Percentiles rank a stretch among this genome's conserved stretches.
Evolutionary conservation across 2,329 filamentous ascomycete genomes (phyloP).

Genomic region (Capronia epimyces): DNA sequence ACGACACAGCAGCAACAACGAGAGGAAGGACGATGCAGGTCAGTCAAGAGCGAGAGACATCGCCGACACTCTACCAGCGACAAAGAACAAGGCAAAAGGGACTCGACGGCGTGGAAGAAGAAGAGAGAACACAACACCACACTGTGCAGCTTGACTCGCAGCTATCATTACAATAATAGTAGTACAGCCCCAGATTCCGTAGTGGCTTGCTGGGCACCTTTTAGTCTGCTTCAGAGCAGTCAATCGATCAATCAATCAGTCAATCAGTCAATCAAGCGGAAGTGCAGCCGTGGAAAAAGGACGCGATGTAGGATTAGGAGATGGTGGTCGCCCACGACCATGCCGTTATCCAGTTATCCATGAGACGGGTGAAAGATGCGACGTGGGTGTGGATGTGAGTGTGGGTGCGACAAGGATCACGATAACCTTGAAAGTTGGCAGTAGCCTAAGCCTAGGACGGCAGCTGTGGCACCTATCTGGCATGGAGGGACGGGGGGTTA

Average conservation of each 20-base stretch:
- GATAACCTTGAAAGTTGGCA: not conserved
- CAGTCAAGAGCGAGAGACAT: slow-evolving; percentile 11
- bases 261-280: slow-evolving; percentile 1
- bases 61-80: not conserved
- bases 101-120: not conserved
- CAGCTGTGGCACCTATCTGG: too few species aligned
- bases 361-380: not conserved
- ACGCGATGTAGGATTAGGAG: slow-evolving; percentile 9
- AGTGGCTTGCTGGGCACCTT: not conserved
- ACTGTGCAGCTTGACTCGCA: not conserved
- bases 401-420: not conserved
- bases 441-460: not conserved
- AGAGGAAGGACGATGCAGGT: not conserved
- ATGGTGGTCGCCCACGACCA: not conserved
- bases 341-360: not conserved
- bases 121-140: not conserved
- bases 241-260: not conserved
- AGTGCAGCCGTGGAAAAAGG: not conserved
- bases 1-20: slow-evolving; percentile 3
- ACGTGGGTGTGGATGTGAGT: not conserved
- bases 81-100: not conserved
- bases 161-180: not conserved
- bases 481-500: too few species aligned
- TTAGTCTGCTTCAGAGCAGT: not conserved
- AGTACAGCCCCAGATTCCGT: not conserved